phyloP scores from a whole-genome alignment of 768 basidiomycete genomes.

The Auriscalpium orientale region DNA sequence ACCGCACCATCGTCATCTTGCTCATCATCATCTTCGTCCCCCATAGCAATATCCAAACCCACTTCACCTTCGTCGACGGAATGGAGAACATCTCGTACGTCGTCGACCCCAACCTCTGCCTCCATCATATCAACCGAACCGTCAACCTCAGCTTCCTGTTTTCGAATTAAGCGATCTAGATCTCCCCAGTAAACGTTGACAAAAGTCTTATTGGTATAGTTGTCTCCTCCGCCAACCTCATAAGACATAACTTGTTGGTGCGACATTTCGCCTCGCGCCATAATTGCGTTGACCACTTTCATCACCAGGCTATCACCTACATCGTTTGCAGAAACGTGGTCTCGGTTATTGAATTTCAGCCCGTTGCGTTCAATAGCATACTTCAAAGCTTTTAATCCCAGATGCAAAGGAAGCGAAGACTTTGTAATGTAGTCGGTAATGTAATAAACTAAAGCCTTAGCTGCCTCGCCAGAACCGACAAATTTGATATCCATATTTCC shows the following conservation, averaged over 20 bases:
- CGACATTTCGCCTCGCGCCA: neutral
- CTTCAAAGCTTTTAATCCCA: constrained; percentile 6
- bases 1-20: too few species aligned
- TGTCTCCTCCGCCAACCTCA: neutral
- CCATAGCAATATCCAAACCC: too few species aligned
- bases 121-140: too few species aligned
- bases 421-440: constrained; percentile 32
- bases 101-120: too few species aligned
- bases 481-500: constrained; percentile 18
- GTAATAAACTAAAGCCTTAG: constrained; percentile 17
- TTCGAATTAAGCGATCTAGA: neutral
- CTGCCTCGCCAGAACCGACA: constrained; percentile 26
- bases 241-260: neutral
- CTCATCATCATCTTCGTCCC: too few species aligned
- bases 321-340: neutral
- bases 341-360: neutral
- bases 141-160: neutral
- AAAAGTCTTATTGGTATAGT: neutral
- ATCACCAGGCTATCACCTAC: neutral
- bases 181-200: neutral
- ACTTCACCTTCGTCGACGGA: too few species aligned
- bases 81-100: too few species aligned
- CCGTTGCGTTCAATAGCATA: neutral
- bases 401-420: constrained; percentile 14
- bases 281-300: neutral